These are phyloP conservation scores for Panellus pusillus DNA, from an alignment of 768 basidiomycete species.

Conservation along the genomic window DNA sequence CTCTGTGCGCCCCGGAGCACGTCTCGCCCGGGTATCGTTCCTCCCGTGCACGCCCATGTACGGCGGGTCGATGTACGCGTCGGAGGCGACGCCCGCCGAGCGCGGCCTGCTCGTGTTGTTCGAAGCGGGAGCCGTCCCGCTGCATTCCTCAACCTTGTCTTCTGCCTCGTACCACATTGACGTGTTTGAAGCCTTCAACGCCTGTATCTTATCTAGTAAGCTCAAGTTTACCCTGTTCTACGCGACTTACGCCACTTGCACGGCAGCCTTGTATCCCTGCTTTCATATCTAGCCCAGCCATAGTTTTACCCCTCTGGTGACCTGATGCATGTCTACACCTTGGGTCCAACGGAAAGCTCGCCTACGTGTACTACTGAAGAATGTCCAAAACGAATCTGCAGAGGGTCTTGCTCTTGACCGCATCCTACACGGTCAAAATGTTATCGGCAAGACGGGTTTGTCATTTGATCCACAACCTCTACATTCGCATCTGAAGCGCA, in stretches of 20 bases:
- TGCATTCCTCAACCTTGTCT: slow-evolving; percentile 36
- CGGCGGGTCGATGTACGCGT: slow-evolving; percentile 29
- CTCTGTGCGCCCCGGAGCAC: slow-evolving; percentile 21
- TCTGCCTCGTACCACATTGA: no score
- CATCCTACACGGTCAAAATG: slow-evolving; percentile 70
- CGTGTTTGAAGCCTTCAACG: no score
- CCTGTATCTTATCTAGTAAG: no score
- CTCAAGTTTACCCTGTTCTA: no score
- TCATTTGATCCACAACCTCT: background rate
- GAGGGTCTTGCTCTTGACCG: slow-evolving; percentile 69
- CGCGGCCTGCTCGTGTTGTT: slow-evolving; percentile 69
- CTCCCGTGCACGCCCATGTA: slow-evolving; percentile 50
- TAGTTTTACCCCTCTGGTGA: slow-evolving; percentile 8
- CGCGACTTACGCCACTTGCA: no score
- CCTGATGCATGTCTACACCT: slow-evolving; percentile 61
- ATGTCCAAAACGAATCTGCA: slow-evolving; percentile 59
- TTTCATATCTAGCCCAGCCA: no score
- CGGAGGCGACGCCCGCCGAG: slow-evolving; percentile 44
- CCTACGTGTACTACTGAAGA: slow-evolving; percentile 56
- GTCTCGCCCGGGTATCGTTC: slow-evolving; percentile 62
- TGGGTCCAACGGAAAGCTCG: slow-evolving; percentile 74
- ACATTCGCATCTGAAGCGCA: slow-evolving; percentile 9
- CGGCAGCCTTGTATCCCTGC: no score
- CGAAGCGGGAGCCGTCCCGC: slow-evolving; percentile 60
- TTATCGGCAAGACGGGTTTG: slow-evolving; percentile 74